Conservation (phyloP, 306 rosid genomes). For the Comarum palustre region DNA sequence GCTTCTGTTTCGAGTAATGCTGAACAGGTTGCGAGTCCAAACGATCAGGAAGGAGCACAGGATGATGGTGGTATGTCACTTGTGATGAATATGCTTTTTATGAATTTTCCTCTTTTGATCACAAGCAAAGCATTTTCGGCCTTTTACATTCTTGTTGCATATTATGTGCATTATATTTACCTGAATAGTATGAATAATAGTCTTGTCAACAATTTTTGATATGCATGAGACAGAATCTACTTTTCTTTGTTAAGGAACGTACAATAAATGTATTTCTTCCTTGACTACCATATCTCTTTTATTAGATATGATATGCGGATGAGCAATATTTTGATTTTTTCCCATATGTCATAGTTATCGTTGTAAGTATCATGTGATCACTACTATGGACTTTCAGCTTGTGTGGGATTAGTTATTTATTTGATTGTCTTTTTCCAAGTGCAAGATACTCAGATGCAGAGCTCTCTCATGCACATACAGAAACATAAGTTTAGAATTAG, state of each 20-base stretch:
- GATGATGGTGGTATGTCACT: constrained; percentile 57
- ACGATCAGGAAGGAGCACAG: constrained; percentile 40
- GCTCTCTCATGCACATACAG: neutral
- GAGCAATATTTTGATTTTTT: neutral
- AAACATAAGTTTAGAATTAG: neutral
- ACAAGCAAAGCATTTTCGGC: neutral
- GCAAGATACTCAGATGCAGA: neutral
- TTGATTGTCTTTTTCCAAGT: neutral
- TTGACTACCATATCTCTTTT: neutral
- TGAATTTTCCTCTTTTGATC: neutral
- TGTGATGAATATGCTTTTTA: neutral
- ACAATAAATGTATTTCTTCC: neutral
- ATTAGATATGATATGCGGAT: neutral
- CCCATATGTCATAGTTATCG: neutral
- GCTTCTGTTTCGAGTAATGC: constrained; percentile 53
- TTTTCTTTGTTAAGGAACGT: neutral
- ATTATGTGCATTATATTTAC: neutral
- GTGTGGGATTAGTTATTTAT: neutral
- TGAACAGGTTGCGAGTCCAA: constrained; percentile 45
- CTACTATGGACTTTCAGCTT: neutral
- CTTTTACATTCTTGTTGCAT: constrained; percentile 5
- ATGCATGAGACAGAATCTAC: neutral
- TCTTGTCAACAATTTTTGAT: neutral
- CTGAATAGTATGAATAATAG: neutral
- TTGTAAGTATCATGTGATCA: neutral